These are phyloP conservation scores for Fonticula alba DNA, from an alignment of 78 protist species.

Conservation along the genomic window DNA sequence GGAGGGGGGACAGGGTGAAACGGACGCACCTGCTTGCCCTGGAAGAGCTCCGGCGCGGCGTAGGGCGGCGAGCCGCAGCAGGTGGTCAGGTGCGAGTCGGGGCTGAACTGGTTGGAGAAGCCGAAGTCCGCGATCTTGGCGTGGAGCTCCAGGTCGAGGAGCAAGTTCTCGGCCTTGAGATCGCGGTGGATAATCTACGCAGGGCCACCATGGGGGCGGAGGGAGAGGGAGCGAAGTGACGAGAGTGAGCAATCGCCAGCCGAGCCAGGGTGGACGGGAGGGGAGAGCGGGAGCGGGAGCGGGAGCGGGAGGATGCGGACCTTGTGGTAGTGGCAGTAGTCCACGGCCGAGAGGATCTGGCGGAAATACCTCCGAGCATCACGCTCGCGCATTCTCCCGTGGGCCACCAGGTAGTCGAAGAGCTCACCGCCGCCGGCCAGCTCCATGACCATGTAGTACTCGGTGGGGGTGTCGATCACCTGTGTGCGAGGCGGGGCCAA, in stretches of 20 bases:
- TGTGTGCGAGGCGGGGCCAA: background rate
- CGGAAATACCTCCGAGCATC: slow-evolving; percentile 18
- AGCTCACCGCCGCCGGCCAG: slow-evolving; percentile 59
- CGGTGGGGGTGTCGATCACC: slow-evolving; percentile 19
- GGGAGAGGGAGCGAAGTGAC: background rate
- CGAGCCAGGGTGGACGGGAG: background rate
- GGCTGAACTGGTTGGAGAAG: slow-evolving; percentile 34
- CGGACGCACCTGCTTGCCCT: slow-evolving; percentile 34
- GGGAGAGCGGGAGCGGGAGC: slow-evolving; percentile 3
- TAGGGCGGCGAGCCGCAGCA: slow-evolving; percentile 61
- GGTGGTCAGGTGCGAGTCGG: slow-evolving; percentile 47
- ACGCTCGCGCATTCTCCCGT: slow-evolving; percentile 13
- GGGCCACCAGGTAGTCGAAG: slow-evolving; percentile 22
- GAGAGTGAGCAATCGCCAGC: background rate
- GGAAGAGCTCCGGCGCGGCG: slow-evolving; percentile 57
- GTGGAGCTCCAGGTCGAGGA: slow-evolving; percentile 61
- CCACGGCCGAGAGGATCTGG: slow-evolving; percentile 10
- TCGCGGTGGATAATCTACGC: slow-evolving; percentile 15
- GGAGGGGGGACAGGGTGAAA: too few species aligned
- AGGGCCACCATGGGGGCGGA: background rate
- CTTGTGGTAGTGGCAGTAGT: slow-evolving; percentile 2
- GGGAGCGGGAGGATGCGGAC: slow-evolving; percentile 36
- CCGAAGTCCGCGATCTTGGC: slow-evolving; percentile 77
- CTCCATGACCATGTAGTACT: slow-evolving; percentile 49
- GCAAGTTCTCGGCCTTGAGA: slow-evolving; percentile 64